Conservation (phyloP, 1,284 basidiomycete genomes). For the Calocybe gambosa region DNA sequence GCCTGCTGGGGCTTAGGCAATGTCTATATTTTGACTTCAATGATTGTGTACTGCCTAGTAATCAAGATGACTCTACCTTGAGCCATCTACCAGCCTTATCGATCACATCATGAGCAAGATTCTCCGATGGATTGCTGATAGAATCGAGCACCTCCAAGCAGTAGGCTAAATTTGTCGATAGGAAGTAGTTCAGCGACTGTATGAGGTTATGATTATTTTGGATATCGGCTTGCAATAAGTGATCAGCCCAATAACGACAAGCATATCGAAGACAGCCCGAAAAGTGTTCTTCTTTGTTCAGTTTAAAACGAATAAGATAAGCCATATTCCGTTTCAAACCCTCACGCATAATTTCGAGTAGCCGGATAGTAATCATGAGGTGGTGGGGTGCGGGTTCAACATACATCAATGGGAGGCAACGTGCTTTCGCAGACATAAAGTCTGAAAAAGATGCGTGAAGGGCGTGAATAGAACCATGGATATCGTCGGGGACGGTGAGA, state of each 20-base stretch:
- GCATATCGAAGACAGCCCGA: slow-evolving; percentile 14
- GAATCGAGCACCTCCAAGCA: slow-evolving; percentile 15
- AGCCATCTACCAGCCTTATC: slow-evolving; percentile 11
- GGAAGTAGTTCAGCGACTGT: slow-evolving; percentile 4
- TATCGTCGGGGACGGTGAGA: slow-evolving; percentile 14
- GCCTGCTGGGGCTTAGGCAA: slow-evolving; percentile 1
- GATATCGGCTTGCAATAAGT: slow-evolving; percentile 8
- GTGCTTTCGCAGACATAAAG: slow-evolving; percentile 11
- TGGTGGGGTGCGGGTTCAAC: slow-evolving; percentile 14
- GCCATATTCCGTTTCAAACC: slow-evolving; percentile 14
- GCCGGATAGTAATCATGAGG: slow-evolving; percentile 9
- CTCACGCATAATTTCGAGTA: slow-evolving; percentile 14
- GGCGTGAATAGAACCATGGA: slow-evolving; percentile 11
- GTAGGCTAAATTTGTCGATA: slow-evolving; percentile 10
- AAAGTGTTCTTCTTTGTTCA: slow-evolving; percentile 13
- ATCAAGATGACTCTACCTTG: not conserved
- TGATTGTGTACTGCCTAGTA: no score
- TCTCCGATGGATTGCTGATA: slow-evolving; percentile 7
- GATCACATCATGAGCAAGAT: slow-evolving; percentile 4
- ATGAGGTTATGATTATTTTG: slow-evolving; percentile 7
- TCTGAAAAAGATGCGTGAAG: slow-evolving; percentile 18
- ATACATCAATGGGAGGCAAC: slow-evolving; percentile 14
- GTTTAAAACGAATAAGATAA: slow-evolving; percentile 14
- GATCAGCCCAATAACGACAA: slow-evolving; percentile 17
- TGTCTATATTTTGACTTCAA: not conserved